A percentile compares a stretch with the other conserved stretches of the same genome.
Conservation (phyloP, 2,329 filamentous ascomycete genomes). For the Coniella lustricola region DNA sequence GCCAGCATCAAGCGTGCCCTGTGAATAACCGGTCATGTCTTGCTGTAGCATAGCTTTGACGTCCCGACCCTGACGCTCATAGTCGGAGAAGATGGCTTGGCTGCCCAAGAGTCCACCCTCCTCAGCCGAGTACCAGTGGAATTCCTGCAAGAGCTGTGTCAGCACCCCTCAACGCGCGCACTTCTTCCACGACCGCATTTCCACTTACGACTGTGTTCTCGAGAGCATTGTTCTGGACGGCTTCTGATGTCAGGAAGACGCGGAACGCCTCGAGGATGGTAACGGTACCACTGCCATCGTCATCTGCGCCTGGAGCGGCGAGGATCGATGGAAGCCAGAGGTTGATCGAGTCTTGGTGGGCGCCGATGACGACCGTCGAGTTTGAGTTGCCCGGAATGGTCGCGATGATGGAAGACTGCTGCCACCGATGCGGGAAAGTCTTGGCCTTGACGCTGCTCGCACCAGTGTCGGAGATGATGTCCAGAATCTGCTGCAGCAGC, state of each 20-base stretch:
- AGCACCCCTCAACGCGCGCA: neutral
- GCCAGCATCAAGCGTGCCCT: constrained; percentile 18
- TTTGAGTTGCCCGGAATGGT: constrained; percentile 63
- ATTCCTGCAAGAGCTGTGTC: constrained; percentile 42
- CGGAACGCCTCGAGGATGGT: constrained; percentile 74
- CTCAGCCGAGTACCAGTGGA: constrained; percentile 50
- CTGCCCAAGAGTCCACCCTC: constrained; percentile 70
- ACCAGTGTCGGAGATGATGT: constrained; percentile 53
- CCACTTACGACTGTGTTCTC: constrained; percentile 53
- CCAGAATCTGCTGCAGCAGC: constrained; percentile 60
- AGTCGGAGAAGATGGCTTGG: constrained; percentile 41
- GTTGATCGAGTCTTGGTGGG: constrained; percentile 77
- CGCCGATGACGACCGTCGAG: constrained; percentile 68
- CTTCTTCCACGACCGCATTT: neutral
- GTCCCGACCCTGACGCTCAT: constrained; percentile 25
- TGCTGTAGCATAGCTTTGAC: constrained; percentile 38
- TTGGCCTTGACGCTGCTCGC: constrained; percentile 54
- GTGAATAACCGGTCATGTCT: constrained; percentile 36
- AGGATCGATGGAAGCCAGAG: constrained; percentile 63
- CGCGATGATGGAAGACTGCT: constrained; percentile 73
- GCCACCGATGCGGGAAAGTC: constrained; percentile 52
- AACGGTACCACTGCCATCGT: constrained; percentile 70
- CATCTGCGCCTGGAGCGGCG: constrained; percentile 67
- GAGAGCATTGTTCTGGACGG: constrained; percentile 54
- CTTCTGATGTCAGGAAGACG: constrained; percentile 58